Evolutionary conservation across 192 early-diverging fungal species (phyloP).

Genomic region (Umbelopsis vinacea): DNA sequence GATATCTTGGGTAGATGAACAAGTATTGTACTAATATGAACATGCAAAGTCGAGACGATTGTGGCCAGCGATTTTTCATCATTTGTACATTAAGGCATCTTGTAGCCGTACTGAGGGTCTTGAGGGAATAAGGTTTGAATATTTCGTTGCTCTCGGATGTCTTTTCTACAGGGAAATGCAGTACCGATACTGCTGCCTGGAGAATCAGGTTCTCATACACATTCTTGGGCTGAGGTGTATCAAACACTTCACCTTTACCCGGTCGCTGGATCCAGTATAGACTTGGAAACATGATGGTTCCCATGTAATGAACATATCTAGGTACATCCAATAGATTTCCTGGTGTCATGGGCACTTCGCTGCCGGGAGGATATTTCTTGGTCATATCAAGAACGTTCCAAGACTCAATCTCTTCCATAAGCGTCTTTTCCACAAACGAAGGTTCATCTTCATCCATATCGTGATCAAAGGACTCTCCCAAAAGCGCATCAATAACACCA

Average conservation of each 20-base stretch:
- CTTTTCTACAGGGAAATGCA: neutral
- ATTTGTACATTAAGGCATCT: slow-evolving; percentile 15
- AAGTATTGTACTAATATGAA: slow-evolving; percentile 30
- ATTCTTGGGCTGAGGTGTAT: neutral
- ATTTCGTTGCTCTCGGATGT: neutral
- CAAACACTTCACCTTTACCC: neutral
- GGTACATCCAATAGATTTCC: slow-evolving; percentile 19
- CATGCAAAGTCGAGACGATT: slow-evolving; percentile 22
- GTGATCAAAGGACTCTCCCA: slow-evolving; percentile 6
- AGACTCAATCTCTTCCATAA: slow-evolving; percentile 15
- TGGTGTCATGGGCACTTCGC: neutral
- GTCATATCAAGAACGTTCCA: slow-evolving; percentile 30
- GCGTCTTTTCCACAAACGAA: neutral
- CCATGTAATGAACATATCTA: slow-evolving; percentile 30
- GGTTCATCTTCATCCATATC: neutral
- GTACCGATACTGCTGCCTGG: neutral
- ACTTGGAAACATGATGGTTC: slow-evolving; percentile 17
- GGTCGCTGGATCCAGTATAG: neutral
- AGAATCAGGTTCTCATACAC: neutral
- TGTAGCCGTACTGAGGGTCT: neutral
- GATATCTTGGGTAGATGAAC: slow-evolving; percentile 33
- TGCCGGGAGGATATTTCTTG: slow-evolving; percentile 13
- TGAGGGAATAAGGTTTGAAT: neutral
- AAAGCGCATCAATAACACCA: slow-evolving; percentile 15
- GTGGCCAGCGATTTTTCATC: slow-evolving; percentile 23